Evolutionary conservation across 2,329 filamentous ascomycete genomes (phyloP), one percentile per base, ranked within the genome.

Genomic region (Lomentospora prolificans): DNA sequence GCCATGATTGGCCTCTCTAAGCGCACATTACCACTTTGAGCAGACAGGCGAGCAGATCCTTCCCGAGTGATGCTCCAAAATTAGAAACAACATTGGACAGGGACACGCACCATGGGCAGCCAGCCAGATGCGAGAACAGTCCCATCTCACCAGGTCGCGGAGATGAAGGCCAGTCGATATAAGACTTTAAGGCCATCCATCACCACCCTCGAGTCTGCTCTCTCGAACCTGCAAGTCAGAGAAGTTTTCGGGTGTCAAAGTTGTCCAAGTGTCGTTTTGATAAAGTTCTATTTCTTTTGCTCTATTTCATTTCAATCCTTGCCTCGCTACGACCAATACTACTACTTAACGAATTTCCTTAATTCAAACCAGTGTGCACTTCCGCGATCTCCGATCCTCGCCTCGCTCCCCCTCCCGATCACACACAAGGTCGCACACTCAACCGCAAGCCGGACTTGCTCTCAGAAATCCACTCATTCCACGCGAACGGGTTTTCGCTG

Each of bases 131-230:
- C 41, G 41, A 39, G 33, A 39, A 17, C 10, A 24, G 41, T 14
- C n/a, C 41, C 41, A 46, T 46, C 41, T 46, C 33, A 17, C 41
- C 12, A 54, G 53, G 54, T 51, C 54, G 44, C 27, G 19, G 27
- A 31, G 25, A 28, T 22, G 46, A 17, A 36, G 53, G 9, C 39
- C 39, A 4, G 54, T 55, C 54, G 54, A 51, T 55, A 55, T 55
- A 55, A 55, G 54, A 55, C 46, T 30, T 51, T 55, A 46, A 6
- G 54, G 46, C 46, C 54, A 51, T 51, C 53, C 53, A 48, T 12
- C 53, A 50, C 53, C 53, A 46, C 22, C 41, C 25, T 33, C 25
- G 12, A 28, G 25, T 51, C 50, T 30, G 22, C 41, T 50, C 36
- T 36, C 28, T 55, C 33, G 41, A 31, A 10, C 12, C 9, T 50